Percentiles rank a stretch among this genome's conserved stretches.
Evolutionary conservation across 2,329 filamentous ascomycete genomes (phyloP).

Genomic region (Penicillium sp.): DNA sequence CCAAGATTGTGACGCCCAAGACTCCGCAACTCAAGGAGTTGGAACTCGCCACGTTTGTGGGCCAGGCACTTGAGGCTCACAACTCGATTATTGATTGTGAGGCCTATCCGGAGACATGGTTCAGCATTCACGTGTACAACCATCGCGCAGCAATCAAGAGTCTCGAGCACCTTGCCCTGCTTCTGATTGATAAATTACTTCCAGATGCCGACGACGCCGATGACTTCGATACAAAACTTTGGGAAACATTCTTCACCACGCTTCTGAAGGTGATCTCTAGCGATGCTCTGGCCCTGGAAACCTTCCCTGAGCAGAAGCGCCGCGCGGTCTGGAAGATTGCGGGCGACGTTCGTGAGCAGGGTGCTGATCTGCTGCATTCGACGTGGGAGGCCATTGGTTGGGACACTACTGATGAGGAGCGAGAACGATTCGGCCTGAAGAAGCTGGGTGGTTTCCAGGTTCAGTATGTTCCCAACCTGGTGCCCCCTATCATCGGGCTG

Average conservation of each 20-base stretch:
- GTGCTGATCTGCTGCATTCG: constrained; percentile 78
- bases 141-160: constrained; percentile 87
- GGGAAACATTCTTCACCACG: constrained; percentile 90
- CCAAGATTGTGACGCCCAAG: constrained; percentile 72
- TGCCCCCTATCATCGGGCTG: constrained; percentile 87
- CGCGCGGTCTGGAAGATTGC: constrained; percentile 98
- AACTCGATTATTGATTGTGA: constrained; percentile 87
- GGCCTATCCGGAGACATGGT: constrained; percentile 85
- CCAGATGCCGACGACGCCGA: constrained; percentile 91
- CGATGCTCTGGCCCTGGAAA: constrained; percentile 85
- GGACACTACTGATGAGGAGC: constrained; percentile 83
- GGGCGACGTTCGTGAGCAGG: constrained; percentile 89
- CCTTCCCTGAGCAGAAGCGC: constrained; percentile 94
- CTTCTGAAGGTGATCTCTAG: constrained; percentile 87
- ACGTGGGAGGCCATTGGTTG: constrained; percentile 97
- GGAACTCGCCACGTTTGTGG: constrained; percentile 72
- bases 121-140: constrained; percentile 91
- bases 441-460: constrained; percentile 97
- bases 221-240: constrained; percentile 86
- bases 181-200: constrained; percentile 80
- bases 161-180: constrained; percentile 76
- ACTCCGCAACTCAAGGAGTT: constrained; percentile 75
- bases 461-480: constrained; percentile 91
- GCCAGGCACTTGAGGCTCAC: constrained; percentile 78
- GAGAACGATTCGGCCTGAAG: constrained; percentile 71